phyloP scores from a whole-genome alignment of 2,329 filamentous ascomycete genomes.

The Diaporthe australafricana region DNA sequence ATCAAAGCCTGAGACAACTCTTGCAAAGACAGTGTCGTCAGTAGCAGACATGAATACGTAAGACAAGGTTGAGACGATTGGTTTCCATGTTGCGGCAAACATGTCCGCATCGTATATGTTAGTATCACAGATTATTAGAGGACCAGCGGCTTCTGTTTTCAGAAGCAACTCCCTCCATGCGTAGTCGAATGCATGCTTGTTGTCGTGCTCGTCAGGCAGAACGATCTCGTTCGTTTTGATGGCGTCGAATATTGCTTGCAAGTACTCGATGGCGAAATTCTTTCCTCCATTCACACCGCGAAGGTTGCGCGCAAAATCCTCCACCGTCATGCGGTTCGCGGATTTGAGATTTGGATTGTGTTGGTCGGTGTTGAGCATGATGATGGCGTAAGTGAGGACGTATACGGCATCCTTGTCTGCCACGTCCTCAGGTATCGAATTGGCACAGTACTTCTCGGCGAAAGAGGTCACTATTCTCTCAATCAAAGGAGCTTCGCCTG shows the following conservation, averaged over 20 bases:
- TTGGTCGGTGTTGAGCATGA: constrained; percentile 96
- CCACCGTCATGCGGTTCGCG: constrained; percentile 83
- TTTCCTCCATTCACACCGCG: constrained; percentile 87
- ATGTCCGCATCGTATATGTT: constrained; percentile 98
- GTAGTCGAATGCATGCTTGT: constrained; percentile 95
- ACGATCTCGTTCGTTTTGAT: constrained; percentile 97
- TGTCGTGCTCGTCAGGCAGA: constrained; percentile 95
- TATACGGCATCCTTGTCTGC: constrained; percentile 90
- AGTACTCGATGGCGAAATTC: constrained; percentile 85
- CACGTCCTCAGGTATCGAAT: constrained; percentile 77
- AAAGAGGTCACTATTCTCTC: constrained; percentile 92
- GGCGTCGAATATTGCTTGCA: constrained; percentile 88
- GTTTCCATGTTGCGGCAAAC: constrained; percentile 96
- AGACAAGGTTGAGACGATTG: constrained; percentile 92
- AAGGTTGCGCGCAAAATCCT: constrained; percentile 89
- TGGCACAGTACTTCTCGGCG: constrained; percentile 83
- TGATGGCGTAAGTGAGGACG: constrained; percentile 93
- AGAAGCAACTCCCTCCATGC: constrained; percentile 95
- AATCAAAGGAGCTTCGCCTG: constrained; percentile 92
- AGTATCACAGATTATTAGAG: constrained; percentile 83
- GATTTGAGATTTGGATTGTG: constrained; percentile 91
- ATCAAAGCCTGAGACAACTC: constrained; percentile 94
- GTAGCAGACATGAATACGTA: constrained; percentile 99
- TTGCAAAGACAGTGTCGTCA: constrained; percentile 93
- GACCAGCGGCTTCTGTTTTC: constrained; percentile 82